Conservation (phyloP, 306 rosid species). For the Glycine latifolia region DNA sequence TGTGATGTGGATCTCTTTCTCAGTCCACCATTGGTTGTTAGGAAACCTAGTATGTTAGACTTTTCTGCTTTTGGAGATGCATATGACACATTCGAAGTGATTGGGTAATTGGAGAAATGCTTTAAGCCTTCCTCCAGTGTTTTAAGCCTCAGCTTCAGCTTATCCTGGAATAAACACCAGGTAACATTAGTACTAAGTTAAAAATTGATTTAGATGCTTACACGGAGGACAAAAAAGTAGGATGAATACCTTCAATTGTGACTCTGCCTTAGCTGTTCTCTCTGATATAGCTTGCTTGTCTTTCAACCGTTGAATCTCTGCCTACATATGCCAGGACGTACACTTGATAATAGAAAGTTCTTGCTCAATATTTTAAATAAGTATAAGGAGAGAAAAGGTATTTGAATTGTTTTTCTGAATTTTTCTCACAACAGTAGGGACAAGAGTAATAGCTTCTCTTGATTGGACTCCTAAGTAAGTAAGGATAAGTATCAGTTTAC, state of each 20-base stretch:
- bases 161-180: slow-evolving; percentile 65
- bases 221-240: background rate
- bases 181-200: background rate
- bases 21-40: slow-evolving; percentile 62
- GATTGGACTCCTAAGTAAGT: background rate
- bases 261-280: slow-evolving; percentile 89
- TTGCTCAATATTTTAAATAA: background rate
- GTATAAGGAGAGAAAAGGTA: slow-evolving; percentile 9
- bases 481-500: background rate
- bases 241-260: slow-evolving; percentile 75
- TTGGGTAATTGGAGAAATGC: slow-evolving; percentile 54
- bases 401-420: slow-evolving; percentile 11
- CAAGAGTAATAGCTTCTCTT: slow-evolving; percentile 19
- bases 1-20: slow-evolving; percentile 85
- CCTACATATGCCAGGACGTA: slow-evolving; percentile 53
- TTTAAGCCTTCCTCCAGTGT: slow-evolving; percentile 90
- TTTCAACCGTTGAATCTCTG: slow-evolving; percentile 83
- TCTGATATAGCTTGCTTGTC: slow-evolving; percentile 76
- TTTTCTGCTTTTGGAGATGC: slow-evolving; percentile 68
- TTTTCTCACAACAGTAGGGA: background rate
- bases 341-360: slow-evolving; percentile 5
- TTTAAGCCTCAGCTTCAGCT: slow-evolving; percentile 79
- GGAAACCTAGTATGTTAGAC: slow-evolving; percentile 75
- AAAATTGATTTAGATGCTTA: slow-evolving; percentile 22
- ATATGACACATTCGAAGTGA: slow-evolving; percentile 46